Base-by-base conservation (phyloP, 2,329 filamentous ascomycete species). In the Colletotrichum sp. region DNA sequence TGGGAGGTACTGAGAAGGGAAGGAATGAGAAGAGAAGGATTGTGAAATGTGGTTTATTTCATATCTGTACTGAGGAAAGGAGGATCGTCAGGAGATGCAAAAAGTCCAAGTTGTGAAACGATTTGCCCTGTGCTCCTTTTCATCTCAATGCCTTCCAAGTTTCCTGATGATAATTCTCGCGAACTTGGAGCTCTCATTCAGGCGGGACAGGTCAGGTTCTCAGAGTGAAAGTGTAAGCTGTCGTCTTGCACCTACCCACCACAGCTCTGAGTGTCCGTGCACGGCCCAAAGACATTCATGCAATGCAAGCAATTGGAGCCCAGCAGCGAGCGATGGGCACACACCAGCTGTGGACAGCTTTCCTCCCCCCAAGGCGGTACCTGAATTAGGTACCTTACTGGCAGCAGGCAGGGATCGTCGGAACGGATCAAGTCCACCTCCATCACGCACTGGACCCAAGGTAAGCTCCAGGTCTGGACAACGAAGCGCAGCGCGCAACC, bases 381-480 rank as follows among this genome's bases (percentile, higher is more conserved):
- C 43, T 21, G 43, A 52, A 13, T 21, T 52, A 48, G 18, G 18
- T n/a, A 43, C 38, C 38, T n/a, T 26, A 60, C 24, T 48, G 28
- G 16, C 13, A 32, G 28, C 4, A 7, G 3, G n/a, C 8, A 75
- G 32, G 69, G 55, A 66, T 73, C 32, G 2, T 61, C 28, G 71
- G 71, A 68, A 76, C 73, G 70, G 74, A 74, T 64, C 64, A 73
- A 74, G 55, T 58, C 28, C 48, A 36, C 58, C 67, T 63, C 68
- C 77, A 72, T 78, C 81, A 82, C 72, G 67, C 28, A 52, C 8
- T 38, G 36, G 36, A 38, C 28, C 30, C 24, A 67, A 63, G 18
- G 43, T 52, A 52, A 52, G 43, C n/a, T 52, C n/a, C n/a, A 52
- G 43, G 43, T 76, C 65, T 74, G 64, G 70, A 76, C 74, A 76